These are phyloP conservation scores for Singerocomus inundabilis DNA, from an alignment of 1,284 basidiomycete species.

Conservation along the genomic window DNA sequence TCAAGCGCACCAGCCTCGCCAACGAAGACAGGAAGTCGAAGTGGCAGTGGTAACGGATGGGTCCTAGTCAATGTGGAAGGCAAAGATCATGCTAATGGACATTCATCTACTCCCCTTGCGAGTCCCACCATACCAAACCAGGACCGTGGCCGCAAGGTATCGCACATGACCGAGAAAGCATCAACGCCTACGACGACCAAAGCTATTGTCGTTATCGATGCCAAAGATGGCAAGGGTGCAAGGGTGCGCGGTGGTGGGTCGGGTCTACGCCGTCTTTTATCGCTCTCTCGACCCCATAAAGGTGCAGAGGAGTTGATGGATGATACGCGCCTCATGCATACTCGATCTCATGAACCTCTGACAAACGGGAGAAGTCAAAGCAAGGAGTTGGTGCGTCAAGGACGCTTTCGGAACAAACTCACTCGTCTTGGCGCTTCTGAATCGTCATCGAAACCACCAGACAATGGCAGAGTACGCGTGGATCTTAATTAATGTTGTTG, in stretches of 20 bases:
- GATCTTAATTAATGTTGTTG: constrained; percentile 32
- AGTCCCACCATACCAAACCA: constrained; percentile 33
- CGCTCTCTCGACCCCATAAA: constrained; percentile 32
- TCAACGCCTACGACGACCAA: constrained; percentile 51
- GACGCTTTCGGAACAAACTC: constrained; percentile 32
- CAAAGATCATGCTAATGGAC: constrained; percentile 33
- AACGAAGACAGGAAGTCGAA: constrained; percentile 36
- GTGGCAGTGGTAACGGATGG: constrained; percentile 50
- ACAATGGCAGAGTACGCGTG: constrained; percentile 37
- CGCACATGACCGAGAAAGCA: constrained; percentile 26
- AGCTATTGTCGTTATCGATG: constrained; percentile 58
- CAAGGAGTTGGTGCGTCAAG: constrained; percentile 24
- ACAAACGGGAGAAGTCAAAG: constrained; percentile 23
- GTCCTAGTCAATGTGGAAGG: constrained; percentile 64
- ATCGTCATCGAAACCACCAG: constrained; percentile 31
- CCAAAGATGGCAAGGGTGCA: constrained; percentile 45
- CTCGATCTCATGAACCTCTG: constrained; percentile 29
- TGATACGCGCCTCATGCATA: constrained; percentile 26
- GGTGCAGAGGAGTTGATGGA: constrained; percentile 30
- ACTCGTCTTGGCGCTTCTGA: constrained; percentile 30
- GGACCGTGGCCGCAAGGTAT: constrained; percentile 28
- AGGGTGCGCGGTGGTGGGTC: constrained; percentile 35
- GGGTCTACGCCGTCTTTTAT: constrained; percentile 33
- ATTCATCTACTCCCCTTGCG: constrained; percentile 25
- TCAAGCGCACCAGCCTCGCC: constrained; percentile 33